A percentile compares a stretch with the other conserved stretches of the same genome.
Conservation (phyloP, 2,329 filamentous ascomycete genomes). For the Lachnellula willkommii region DNA sequence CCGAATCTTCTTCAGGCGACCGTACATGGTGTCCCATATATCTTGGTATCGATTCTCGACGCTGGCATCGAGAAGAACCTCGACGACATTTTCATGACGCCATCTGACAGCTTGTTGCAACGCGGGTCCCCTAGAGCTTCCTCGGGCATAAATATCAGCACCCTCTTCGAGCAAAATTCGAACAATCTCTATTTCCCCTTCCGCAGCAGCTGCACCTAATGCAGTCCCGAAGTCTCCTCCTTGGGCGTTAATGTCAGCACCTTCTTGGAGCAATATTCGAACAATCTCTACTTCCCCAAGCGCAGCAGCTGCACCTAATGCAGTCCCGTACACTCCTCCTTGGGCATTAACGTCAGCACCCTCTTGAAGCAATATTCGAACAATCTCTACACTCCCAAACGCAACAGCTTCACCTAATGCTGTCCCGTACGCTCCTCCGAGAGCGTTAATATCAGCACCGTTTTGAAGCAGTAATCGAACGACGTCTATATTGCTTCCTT, state of each 20-base stretch:
- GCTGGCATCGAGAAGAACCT: too few relatives aligned
- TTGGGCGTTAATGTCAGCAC: not conserved
- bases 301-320: not conserved
- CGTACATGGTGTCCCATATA: too few relatives aligned
- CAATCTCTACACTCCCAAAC: not conserved
- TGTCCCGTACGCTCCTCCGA: not conserved
- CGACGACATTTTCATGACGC: too few relatives aligned
- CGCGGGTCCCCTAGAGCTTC: not conserved
- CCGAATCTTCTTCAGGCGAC: too few relatives aligned
- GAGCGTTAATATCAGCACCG: not conserved
- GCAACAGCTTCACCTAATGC: not conserved
- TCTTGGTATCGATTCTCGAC: too few relatives aligned
- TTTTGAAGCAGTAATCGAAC: not conserved
- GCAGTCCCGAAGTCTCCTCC: not conserved
- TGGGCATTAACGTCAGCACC: not conserved
- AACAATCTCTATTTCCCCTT: not conserved
- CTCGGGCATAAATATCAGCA: not conserved
- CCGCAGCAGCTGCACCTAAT: not conserved
- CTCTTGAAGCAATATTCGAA: conserved; percentile 1
- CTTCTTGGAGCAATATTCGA: not conserved
- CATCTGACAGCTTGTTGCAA: not conserved
- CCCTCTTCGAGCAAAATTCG: conserved; percentile 3
- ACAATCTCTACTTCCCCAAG: not conserved
- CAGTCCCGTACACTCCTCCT: not conserved
- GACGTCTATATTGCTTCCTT: not conserved